A percentile compares a stretch with the other conserved stretches of the same genome.
These are phyloP conservation scores for Ophioceras dolichostomum DNA, from an alignment of 2,329 filamentous ascomycete genomes.

Conservation along the genomic window DNA sequence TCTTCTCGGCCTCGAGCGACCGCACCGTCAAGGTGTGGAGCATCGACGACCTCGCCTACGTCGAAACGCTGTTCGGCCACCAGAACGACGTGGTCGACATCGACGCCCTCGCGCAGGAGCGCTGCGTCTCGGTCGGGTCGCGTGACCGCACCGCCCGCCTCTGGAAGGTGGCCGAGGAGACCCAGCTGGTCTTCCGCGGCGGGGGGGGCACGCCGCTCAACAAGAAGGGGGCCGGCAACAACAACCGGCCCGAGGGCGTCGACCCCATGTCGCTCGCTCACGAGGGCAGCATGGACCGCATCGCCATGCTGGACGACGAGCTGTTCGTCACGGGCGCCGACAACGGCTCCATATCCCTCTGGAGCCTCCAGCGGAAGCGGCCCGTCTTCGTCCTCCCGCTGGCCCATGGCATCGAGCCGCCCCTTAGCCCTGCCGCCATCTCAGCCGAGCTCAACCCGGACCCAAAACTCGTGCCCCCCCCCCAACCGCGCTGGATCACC, in stretches of 20 bases:
- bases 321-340: constrained; percentile 90
- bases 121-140: constrained; percentile 82
- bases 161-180: constrained; percentile 95
- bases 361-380: constrained; percentile 92
- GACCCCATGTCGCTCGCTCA: constrained; percentile 43
- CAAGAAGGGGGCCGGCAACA: constrained; percentile 19
- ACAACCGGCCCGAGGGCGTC: constrained; percentile 31
- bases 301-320: constrained; percentile 79
- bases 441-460: constrained; percentile 61
- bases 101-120: constrained; percentile 70
- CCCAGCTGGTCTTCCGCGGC: constrained; percentile 87
- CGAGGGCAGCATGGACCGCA: constrained; percentile 81
- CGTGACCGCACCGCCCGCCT: constrained; percentile 82
- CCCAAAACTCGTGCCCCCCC: constrained; percentile 44
- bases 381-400: constrained; percentile 67
- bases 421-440: constrained; percentile 60
- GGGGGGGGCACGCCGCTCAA: constrained; percentile 41
- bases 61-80: constrained; percentile 93
- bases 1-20: constrained; percentile 85
- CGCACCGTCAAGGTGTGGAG: constrained; percentile 94
- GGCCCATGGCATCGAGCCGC: constrained; percentile 75
- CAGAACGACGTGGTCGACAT: constrained; percentile 84
- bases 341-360: constrained; percentile 76
- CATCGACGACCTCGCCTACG: constrained; percentile 80
- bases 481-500: constrained; percentile 79